phyloP scores from a whole-genome alignment of 2,329 filamentous ascomycete genomes.

The Trichophyton rubrum region DNA sequence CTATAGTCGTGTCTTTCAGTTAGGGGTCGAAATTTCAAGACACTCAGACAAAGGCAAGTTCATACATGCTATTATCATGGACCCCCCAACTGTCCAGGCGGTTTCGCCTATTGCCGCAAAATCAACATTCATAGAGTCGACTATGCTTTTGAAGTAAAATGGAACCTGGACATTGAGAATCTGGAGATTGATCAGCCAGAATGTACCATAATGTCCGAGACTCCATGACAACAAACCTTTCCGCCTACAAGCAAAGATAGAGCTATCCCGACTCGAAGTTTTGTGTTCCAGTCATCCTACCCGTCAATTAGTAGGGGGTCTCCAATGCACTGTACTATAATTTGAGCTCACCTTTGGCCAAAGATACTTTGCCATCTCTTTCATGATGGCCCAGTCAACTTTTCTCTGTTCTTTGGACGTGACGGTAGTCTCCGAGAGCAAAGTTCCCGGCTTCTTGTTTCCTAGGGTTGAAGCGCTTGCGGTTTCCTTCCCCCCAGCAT shows the following conservation, averaged over 20 bases:
- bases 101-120: conserved; percentile 77
- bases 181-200: conserved; percentile 24
- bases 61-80: conserved; percentile 78
- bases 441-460: conserved; percentile 37
- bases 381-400: conserved; percentile 97
- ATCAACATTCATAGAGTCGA: conserved; percentile 96
- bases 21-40: background rate
- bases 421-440: conserved; percentile 52
- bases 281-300: conserved; percentile 62
- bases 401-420: conserved; percentile 80
- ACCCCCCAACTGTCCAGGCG: conserved; percentile 74
- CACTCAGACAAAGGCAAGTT: background rate
- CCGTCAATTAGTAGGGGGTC: background rate
- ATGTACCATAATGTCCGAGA: background rate
- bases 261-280: conserved; percentile 74
- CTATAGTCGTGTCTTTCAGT: conserved; percentile 22
- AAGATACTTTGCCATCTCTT: conserved; percentile 89
- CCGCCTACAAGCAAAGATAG: conserved; percentile 72
- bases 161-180: conserved; percentile 93
- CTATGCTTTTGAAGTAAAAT: conserved; percentile 97
- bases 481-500: conserved; percentile 9
- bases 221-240: conserved; percentile 46
- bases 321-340: background rate
- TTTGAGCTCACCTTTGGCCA: conserved; percentile 61
- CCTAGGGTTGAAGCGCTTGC: conserved; percentile 18